Base-by-base conservation (phyloP, 371 early-diverging fungal genomes). In the Syncephalis fuscata region DNA sequence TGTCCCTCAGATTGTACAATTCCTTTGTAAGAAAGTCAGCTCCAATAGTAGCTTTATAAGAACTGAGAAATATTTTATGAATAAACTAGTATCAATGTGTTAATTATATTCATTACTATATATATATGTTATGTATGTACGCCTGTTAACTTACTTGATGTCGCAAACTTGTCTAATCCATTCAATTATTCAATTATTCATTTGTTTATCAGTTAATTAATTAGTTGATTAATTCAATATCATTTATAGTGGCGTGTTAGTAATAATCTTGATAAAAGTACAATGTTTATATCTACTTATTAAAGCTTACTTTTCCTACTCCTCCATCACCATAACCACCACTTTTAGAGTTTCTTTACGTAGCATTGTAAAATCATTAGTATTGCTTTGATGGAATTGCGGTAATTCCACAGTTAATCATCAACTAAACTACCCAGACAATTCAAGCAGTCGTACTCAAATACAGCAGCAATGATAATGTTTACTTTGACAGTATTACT, bases 11-110 rank as follows among this genome's bases (percentile, higher is more conserved):
- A 74, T 23, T 73, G 67, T 32, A 67, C 61, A 17, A 92, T 74
- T 55, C 89, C 90, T 63, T 96, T 49, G 95, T 90, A 51, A 92
- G 73, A 60, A 95, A 98, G 54, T 95, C 92, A 8, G 96, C 97
- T 24, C 99, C 99, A 53, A 98, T 95, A 16, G 99, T 98, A 5
- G 94, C 92, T 63, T 95, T 92, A 77, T 98, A 96, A 54, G 89
- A 85, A 55, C 78, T 87, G 55, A 81, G 86, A 66, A 98, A 98
- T 51, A 82, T 74, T 50, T 76, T 82, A 63, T 88, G 88, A 47
- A 95, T 44, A 50, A 36, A 50, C 22, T 42, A 43, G 5, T 22
- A 51, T 44, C 26, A 27, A 17, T 14, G 3, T 16, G 3, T 37
- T 11, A 26, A 45, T 25, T 40, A n/a, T n/a, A n/a, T n/a, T n/a